Evolutionary conservation across 2,329 filamentous ascomycete genomes (phyloP).

Genomic region (Epichloe gansuensis): DNA sequence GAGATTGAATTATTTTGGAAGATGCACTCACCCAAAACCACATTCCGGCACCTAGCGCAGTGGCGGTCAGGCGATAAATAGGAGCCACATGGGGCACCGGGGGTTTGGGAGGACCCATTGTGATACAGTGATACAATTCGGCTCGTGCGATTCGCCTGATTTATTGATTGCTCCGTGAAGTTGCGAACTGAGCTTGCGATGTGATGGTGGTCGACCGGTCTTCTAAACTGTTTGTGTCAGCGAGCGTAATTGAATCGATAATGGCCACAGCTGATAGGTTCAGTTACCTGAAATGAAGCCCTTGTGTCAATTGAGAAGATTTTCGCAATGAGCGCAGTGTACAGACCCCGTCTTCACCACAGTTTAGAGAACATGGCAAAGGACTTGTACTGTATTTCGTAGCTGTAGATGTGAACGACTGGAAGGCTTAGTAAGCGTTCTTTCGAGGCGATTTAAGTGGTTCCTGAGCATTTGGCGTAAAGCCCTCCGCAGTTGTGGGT

Average conservation of each 20-base stretch:
- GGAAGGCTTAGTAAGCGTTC: neutral
- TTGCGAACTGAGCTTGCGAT: neutral
- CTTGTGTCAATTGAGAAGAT: neutral
- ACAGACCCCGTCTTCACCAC: neutral
- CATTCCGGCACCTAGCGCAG: slow-evolving; percentile 86
- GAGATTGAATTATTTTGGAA: neutral
- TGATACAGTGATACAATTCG: neutral
- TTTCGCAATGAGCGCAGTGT: neutral
- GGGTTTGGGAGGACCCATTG: slow-evolving; percentile 25
- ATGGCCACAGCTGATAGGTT: neutral
- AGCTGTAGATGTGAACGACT: neutral
- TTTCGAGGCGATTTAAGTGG: neutral
- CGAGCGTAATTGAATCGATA: neutral
- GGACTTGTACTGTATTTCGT: no score
- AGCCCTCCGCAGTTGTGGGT: no score
- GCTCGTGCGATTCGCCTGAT: neutral
- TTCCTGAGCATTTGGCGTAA: neutral
- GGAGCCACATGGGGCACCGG: slow-evolving; percentile 37
- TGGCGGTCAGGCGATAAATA: slow-evolving; percentile 76
- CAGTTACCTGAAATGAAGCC: neutral
- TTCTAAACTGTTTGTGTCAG: neutral
- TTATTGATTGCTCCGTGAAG: neutral
- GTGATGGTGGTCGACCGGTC: neutral
- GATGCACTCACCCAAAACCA: slow-evolving; percentile 82
- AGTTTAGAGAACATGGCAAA: neutral